Evolutionary conservation across 257 asterid species (phyloP).

Genomic region (Rehmannia glutinosa): DNA sequence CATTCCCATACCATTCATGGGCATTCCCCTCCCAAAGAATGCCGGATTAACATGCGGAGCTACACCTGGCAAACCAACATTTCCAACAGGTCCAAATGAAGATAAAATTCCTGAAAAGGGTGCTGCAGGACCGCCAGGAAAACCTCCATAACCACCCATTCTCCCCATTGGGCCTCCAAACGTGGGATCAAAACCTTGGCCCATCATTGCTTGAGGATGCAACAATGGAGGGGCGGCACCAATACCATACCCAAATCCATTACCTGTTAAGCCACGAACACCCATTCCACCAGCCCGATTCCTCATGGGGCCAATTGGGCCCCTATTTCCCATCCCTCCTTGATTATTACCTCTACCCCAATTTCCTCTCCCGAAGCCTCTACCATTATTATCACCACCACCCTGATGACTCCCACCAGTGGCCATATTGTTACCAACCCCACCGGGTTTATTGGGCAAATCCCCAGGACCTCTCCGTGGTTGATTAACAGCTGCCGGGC

Average conservation of each 20-base stretch:
- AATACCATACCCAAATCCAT: constrained; percentile 66
- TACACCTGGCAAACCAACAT: constrained; percentile 77
- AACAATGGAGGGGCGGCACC: constrained; percentile 61
- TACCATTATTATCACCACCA: constrained; percentile 39
- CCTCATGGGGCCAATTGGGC: constrained; percentile 41
- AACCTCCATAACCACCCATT: constrained; percentile 77
- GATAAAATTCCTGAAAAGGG: constrained; percentile 58
- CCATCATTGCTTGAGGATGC: constrained; percentile 82
- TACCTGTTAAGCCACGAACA: constrained; percentile 59
- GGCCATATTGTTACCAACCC: constrained; percentile 32
- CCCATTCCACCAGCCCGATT: constrained; percentile 64
- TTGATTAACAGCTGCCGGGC: constrained; percentile 31
- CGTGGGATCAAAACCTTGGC: constrained; percentile 78
- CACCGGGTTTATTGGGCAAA: constrained; percentile 42
- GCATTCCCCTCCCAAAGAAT: constrained; percentile 81
- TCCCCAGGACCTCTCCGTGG: constrained; percentile 63
- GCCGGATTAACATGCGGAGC: constrained; percentile 91
- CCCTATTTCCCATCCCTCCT: constrained; percentile 44
- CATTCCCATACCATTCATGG: constrained; percentile 79
- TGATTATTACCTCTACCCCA: constrained; percentile 56
- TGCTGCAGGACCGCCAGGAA: constrained; percentile 66
- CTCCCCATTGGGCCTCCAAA: constrained; percentile 86
- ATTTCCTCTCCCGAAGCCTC: constrained; percentile 72
- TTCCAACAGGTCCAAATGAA: constrained; percentile 66
- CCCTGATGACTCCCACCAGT: constrained; percentile 35